phyloP scores from a whole-genome alignment of 176 grass and related monocot genomes.

The Cymbopogon citratus region DNA sequence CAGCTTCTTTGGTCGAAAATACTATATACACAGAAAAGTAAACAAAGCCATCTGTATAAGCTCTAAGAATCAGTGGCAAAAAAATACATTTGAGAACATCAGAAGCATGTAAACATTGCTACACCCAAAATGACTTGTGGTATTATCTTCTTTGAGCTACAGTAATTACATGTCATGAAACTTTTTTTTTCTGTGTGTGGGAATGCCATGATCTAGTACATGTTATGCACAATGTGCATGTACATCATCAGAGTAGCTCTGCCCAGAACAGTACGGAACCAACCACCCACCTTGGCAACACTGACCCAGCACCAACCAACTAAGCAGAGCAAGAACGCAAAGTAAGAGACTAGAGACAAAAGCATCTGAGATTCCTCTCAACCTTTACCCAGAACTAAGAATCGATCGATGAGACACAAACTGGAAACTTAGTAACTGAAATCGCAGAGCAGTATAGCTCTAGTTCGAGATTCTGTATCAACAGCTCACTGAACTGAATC shows the following conservation, averaged over 20 bases:
- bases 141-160: background rate
- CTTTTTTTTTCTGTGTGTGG: background rate
- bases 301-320: slow-evolving; percentile 27
- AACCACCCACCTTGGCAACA: background rate
- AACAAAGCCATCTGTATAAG: background rate
- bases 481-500: background rate
- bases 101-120: background rate
- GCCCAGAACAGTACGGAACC: background rate
- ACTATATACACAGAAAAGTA: background rate
- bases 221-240: background rate
- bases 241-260: background rate
- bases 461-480: background rate
- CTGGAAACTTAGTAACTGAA: background rate
- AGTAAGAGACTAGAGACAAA: background rate
- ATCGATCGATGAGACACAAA: background rate
- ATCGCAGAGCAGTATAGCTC: background rate
- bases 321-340: background rate
- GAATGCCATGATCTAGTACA: background rate
- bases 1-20: background rate
- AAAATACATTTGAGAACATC: background rate
- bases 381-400: background rate
- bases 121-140: background rate
- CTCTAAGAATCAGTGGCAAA: background rate
- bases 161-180: background rate
- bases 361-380: background rate